Base-by-base conservation (phyloP, 2,329 filamentous ascomycete species). In the Intubia oerlemansii region DNA sequence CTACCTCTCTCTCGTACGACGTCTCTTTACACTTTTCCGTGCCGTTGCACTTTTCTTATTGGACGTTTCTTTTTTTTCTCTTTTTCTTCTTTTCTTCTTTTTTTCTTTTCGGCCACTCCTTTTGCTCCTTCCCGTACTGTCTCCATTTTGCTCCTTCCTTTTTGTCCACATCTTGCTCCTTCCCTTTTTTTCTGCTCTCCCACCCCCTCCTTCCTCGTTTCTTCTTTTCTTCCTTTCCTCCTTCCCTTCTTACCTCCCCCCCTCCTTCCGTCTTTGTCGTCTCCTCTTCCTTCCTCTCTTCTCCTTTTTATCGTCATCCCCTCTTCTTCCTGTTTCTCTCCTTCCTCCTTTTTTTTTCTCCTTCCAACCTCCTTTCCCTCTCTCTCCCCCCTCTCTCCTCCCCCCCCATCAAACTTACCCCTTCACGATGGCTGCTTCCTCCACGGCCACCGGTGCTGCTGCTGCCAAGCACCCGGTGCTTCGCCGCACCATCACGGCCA, bases 401-500 rank as follows among this genome's bases (percentile, higher is more conserved):
- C 15, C 12, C 24, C n/a, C 18, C 24, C 18, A 9, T 17, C 24
- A 17, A n/a, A 6, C 15, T 25, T n/a, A 12, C 13, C 11, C 12
- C n/a, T n/a, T n/a, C n/a, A n/a, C n/a, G n/a, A n/a, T n/a, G n/a
- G n/a, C n/a, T n/a, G n/a, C n/a, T n/a, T n/a, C n/a, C n/a, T n/a
- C n/a, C n/a, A n/a, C n/a, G n/a, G n/a, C 57, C 33, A 42, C 52
- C 34, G 38, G 43, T 39, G 52, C 37, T 44, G 53, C 32, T 10
- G 24, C 32, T 16, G 49, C 49, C 41, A 53, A 46, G 41, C 50
- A 53, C 42, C 51, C 54, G 27, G 49, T 51, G 30, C 49, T 62
- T 30, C 56, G 58, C 41, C 56, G 62, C 32, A 59, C 57, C 31
- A 42, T 51, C 37, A 57, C 55, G 12, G 45, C 51, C 10, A 46